Evolutionary conservation across 2,329 filamentous ascomycete genomes (phyloP), one percentile per base, ranked within the genome.

Genomic region (Furcasterigmium sp.): DNA sequence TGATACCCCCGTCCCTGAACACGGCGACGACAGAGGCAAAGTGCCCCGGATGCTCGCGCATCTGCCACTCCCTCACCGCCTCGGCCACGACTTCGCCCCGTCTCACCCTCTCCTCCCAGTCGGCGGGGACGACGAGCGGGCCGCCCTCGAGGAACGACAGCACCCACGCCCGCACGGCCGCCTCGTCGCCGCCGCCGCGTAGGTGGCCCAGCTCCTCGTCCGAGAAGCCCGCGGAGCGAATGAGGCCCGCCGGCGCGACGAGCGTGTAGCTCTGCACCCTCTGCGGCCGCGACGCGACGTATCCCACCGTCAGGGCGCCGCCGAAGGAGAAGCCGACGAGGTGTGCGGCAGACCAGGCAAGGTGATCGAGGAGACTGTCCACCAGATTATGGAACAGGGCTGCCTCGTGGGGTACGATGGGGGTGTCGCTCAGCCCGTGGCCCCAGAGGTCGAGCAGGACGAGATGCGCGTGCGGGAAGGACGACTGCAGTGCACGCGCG

Each of bases 311-410:
- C 1, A 66, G 55, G 0, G 62, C 54, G 2, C 59, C 70, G 10
- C 75, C 75, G 40, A 78, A 75, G 0, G 73, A 76, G 50, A 60
- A 78, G 0, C 73, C 72, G 0, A 78, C 42, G 0, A 78, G 39
- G 51, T 76, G 70, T 0, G 61, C 66, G 15, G 56, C 47, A 0
- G 51, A 10, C 75, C 73, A 78, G 0, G 41, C 11, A 1, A 78
- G 46, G 3, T 61, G 52, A 2, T 53, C 54, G 4, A 78, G 49
- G 1, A 77, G 21, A 1, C 45, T 46, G 5, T 68, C 59, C 0
- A 78, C 42, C 3, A 72, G 51, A 1, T 14, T 14, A 37, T 72
- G 66, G 44, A 78, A 77, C 1, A 76, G 46, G 0, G 42, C 30
- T 0, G 66, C 48, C 0, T 57, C 58, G 41, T 77, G 72, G 0